Conservation (phyloP, 2,329 filamentous ascomycete species). For the Botrytis byssoidea region DNA sequence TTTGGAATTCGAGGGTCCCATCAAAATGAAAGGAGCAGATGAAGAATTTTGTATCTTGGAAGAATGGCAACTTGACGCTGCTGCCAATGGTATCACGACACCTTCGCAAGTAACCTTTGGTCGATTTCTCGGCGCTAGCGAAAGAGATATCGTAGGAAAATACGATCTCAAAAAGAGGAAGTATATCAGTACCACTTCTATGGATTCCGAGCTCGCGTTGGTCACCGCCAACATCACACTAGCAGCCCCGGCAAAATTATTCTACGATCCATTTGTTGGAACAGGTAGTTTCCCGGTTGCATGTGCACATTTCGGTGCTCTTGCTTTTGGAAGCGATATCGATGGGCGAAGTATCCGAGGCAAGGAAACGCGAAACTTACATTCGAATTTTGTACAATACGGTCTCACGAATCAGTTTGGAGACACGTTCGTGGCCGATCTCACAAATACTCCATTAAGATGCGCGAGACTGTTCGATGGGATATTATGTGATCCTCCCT, state of each 20-base stretch:
- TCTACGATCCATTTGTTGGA: slow-evolving; percentile 94
- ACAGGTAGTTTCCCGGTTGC: slow-evolving; percentile 92
- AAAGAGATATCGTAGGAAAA: slow-evolving; percentile 64
- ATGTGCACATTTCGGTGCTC: slow-evolving; percentile 83
- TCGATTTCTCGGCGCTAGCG: slow-evolving; percentile 64
- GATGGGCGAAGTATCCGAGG: slow-evolving; percentile 87
- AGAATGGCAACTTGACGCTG: slow-evolving; percentile 63
- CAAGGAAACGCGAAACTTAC: slow-evolving; percentile 50
- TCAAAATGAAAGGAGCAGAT: slow-evolving; percentile 72
- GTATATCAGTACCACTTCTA: slow-evolving; percentile 95
- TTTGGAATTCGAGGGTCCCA: slow-evolving; percentile 73
- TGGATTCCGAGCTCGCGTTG: slow-evolving; percentile 92
- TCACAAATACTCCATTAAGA: slow-evolving; percentile 81
- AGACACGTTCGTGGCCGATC: slow-evolving; percentile 79
- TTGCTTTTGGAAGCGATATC: slow-evolving; percentile 85
- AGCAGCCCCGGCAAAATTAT: slow-evolving; percentile 77
- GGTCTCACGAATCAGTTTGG: slow-evolving; percentile 63
- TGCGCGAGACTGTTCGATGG: slow-evolving; percentile 68
- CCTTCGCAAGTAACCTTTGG: slow-evolving; percentile 69
- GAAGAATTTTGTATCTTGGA: slow-evolving; percentile 80
- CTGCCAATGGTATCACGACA: slow-evolving; percentile 48
- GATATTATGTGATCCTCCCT: slow-evolving; percentile 93
- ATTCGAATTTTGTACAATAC: slow-evolving; percentile 83
- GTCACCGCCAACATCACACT: slow-evolving; percentile 89
- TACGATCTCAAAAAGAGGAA: slow-evolving; percentile 90